Evolutionary conservation across 371 early-diverging fungal species (phyloP), one percentile per base, ranked within the genome.

Genomic region (Syncephalis plumigaleata): DNA sequence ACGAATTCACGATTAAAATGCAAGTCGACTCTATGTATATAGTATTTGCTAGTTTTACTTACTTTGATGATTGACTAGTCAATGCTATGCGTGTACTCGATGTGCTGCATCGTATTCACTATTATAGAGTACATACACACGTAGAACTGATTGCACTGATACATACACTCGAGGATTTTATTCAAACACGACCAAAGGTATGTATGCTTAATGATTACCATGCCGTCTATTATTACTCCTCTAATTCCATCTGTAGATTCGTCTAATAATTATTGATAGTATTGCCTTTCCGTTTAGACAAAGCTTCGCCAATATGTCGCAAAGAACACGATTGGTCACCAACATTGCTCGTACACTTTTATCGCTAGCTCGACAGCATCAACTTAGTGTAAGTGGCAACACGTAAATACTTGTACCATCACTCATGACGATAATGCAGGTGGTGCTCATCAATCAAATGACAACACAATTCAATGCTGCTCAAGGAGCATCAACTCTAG

Each of bases 231-330:
- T n/a, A n/a, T n/a, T n/a, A n/a, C n/a, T n/a, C n/a, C n/a, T n/a
- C n/a, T n/a, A n/a, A n/a, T n/a, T n/a, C n/a, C n/a, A n/a, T n/a
- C n/a, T n/a, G n/a, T 31, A 31, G 31, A 31, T 31, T 31, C 31
- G 31, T 31, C 48, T 79, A 16, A 57, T 82, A 15, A 55, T 79
- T 5, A 50, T 82, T 16, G 82, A 82, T 55, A 70, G 68, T 3
- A 70, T 79, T 16, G 70, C 80, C 5, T 77, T 70, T 52, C 80
- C 70, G 50, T 71, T 79, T 44, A 55, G 79, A 25, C 57, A 71
- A 16, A 68, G 65, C 27, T 61, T 70, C 39, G 39, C 54, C 13
- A 62, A 72, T 42, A 58, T 65, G 52, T 51, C 57, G 2, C 39
- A 64, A 36, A 57, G 78, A 3, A 58, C 66, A 3, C 51, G 61